Conservation (phyloP, 805 yeast genomes). For the Ogataea allantospora region DNA sequence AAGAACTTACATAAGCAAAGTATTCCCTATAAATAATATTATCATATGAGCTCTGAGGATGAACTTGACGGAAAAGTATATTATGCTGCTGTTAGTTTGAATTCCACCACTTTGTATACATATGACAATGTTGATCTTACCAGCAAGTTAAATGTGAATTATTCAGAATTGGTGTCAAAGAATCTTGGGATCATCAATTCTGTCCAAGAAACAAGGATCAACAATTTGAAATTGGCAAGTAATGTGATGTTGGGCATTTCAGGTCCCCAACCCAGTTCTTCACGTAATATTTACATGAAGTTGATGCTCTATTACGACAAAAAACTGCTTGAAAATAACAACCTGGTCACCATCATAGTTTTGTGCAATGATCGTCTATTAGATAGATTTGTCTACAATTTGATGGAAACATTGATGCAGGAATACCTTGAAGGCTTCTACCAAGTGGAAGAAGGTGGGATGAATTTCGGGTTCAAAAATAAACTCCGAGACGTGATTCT, state of each 20-base stretch:
- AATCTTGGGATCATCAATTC: conserved; percentile 56
- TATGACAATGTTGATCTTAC: conserved; percentile 49
- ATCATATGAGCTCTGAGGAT: conserved; percentile 7
- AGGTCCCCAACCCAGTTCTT: conserved; percentile 29
- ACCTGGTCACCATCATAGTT: conserved; percentile 50
- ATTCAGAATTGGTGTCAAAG: conserved; percentile 52
- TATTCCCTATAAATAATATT: no score
- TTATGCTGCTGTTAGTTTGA: conserved; percentile 35
- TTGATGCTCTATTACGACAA: conserved; percentile 49
- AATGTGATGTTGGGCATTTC: conserved; percentile 20
- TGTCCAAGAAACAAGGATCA: conserved; percentile 35
- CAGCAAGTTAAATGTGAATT: conserved; percentile 43
- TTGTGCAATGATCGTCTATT: conserved; percentile 45
- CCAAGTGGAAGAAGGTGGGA: conserved; percentile 23
- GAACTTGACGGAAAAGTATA: conserved; percentile 20
- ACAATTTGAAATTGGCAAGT: conserved; percentile 25
- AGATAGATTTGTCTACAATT: conserved; percentile 44
- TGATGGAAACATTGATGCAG: conserved; percentile 49
- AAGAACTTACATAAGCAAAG: background rate
- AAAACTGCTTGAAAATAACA: conserved; percentile 41
- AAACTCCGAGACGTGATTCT: conserved; percentile 56
- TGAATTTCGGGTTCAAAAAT: conserved; percentile 47
- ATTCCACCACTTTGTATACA: conserved; percentile 60
- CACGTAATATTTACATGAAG: conserved; percentile 30
- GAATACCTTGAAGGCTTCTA: conserved; percentile 37